Percentiles rank a stretch among this genome's conserved stretches.
phyloP scores from a whole-genome alignment of 1,284 basidiomycete species.

The Earliella scabrosa region DNA sequence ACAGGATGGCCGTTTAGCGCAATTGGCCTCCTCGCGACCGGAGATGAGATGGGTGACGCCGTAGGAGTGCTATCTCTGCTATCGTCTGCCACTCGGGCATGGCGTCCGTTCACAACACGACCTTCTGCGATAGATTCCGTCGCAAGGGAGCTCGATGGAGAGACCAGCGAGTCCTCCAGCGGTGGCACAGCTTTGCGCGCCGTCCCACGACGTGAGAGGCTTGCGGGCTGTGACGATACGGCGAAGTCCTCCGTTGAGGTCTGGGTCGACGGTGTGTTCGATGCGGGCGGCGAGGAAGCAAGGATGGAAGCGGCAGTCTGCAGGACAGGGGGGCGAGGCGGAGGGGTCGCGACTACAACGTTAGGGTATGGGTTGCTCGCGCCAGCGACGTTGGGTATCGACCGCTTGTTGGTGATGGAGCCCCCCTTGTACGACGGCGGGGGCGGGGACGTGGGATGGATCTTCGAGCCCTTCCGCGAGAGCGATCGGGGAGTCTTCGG shows the following conservation, averaged over 20 bases:
- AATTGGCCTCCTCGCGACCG: neutral
- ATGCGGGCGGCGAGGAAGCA: constrained; percentile 4
- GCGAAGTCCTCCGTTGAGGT: constrained; percentile 17
- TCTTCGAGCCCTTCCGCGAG: constrained; percentile 26
- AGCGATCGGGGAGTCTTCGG: constrained; percentile 23
- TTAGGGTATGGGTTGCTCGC: constrained; percentile 25
- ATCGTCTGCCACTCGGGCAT: constrained; percentile 4
- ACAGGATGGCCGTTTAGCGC: constrained; percentile 18
- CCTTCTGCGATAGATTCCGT: constrained; percentile 10
- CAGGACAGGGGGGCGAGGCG: constrained; percentile 25
- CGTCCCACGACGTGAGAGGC: constrained; percentile 18
- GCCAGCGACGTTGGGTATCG: constrained; percentile 30
- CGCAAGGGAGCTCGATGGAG: constrained; percentile 12
- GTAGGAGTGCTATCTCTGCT: neutral
- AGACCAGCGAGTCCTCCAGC: constrained; percentile 16
- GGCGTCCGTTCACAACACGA: constrained; percentile 13
- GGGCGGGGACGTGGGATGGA: constrained; percentile 16
- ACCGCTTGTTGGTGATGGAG: constrained; percentile 28
- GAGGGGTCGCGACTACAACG: constrained; percentile 36
- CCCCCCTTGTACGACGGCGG: constrained; percentile 30
- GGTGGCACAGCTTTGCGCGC: constrained; percentile 26
- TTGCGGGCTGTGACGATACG: constrained; percentile 16
- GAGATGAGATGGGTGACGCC: neutral
- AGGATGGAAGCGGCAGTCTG: constrained; percentile 4
- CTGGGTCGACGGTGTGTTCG: constrained; percentile 20